A percentile compares a stretch with the other conserved stretches of the same genome.
These are phyloP conservation scores for Cutaneotrichosporon arboriforme DNA, from an alignment of 1,284 basidiomycete species.

Conservation along the genomic window DNA sequence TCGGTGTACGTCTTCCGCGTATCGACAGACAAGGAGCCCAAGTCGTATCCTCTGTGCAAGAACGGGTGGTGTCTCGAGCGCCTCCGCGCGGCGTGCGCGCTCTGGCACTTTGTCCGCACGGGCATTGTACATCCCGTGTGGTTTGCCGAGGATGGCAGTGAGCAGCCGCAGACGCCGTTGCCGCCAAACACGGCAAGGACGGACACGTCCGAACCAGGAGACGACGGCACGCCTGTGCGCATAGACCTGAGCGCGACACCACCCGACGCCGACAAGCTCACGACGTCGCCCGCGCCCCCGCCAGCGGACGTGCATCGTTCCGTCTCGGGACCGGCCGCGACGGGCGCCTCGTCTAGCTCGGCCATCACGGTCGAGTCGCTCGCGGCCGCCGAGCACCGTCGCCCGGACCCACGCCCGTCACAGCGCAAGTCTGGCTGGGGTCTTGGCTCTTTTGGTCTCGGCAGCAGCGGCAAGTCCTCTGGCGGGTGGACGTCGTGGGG, in stretches of 20 bases:
- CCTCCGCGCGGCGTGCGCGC: constrained; percentile 76
- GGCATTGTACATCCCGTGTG: constrained; percentile 77
- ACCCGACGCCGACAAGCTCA: constrained; percentile 11
- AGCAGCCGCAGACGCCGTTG: not conserved
- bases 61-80: constrained; percentile 55
- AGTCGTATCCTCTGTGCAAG: constrained; percentile 65
- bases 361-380: constrained; percentile 3
- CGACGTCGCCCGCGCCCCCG: constrained; percentile 11
- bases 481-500: constrained; percentile 2
- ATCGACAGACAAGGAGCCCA: constrained; percentile 38
- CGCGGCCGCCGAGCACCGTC: not conserved
- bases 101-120: constrained; percentile 82
- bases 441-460: constrained; percentile 10
- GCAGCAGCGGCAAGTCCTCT: constrained; percentile 1
- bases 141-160: constrained; percentile 61
- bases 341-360: not conserved
- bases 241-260: constrained; percentile 7
- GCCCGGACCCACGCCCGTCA: not conserved
- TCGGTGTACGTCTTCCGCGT: constrained; percentile 49
- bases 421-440: constrained; percentile 13
- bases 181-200: not conserved
- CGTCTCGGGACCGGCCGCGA: not conserved
- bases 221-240: not conserved
- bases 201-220: not conserved
- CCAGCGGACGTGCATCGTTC: not conserved